Evolutionary conservation across 371 early-diverging fungal species (phyloP), one percentile per base, ranked within the genome.

Genomic region (Blakeslea trispora): DNA sequence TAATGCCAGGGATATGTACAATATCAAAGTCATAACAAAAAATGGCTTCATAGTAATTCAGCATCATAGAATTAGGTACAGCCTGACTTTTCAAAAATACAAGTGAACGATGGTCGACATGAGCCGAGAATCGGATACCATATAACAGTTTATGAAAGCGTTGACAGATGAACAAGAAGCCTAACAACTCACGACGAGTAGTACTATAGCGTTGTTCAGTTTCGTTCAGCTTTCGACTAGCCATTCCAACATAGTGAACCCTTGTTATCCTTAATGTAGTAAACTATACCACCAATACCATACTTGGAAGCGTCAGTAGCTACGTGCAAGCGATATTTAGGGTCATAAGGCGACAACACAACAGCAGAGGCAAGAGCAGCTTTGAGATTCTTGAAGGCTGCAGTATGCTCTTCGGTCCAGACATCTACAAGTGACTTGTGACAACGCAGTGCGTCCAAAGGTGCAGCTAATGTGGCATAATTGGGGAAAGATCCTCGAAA

Each of bases 391-490:
- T 40, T 24, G 14, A 56, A 44, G 5, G 55, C 55, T 22, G 2
- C 19, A 11, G 55, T 54, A 37, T 54, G 55, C 8, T 11, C n/a
- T 1, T 54, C 35, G 0, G 45, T 54, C 54, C 46, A 54, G n/a
- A 17, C 21, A 23, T n/a, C 3, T 14, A 3, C 10, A 22, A 54
- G 15, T 14, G 15, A 17, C 11, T 35, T 45, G 1, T 34, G 48
- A 35, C 51, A 62, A 9, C 63, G 59, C 5, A 70, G 42, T n/a
- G 37, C 42, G 14, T 63, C 66, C 11, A 71, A 24, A 8, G 64
- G 64, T 0, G 57, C 55, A 14, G 62, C 28, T 2, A 68, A 9
- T 0, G 42, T 40, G 28, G 59, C 24, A 19, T 56, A 63, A 0
- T 50, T 14, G 0, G 59, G 62, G 21, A 62, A 57, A 37, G 46